Base-by-base conservation (phyloP, 441 rosid species). In the Biscutella laevigata region DNA sequence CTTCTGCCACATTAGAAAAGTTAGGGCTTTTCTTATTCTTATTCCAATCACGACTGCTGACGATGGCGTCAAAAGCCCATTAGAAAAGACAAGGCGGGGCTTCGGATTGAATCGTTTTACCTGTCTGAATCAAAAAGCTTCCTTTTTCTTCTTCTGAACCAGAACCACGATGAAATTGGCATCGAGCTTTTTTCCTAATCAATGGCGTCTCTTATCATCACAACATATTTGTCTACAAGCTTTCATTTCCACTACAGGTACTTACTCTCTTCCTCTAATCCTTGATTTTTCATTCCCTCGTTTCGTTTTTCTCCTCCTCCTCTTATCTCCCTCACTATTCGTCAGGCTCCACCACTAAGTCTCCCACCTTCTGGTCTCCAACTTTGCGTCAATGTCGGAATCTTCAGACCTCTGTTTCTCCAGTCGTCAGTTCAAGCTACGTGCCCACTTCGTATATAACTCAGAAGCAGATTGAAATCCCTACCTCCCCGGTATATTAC, bases 391-490 rank as follows among this genome's bases (percentile, higher is more conserved):
- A 73, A 7, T 63, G 67, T 41, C 77, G 81, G 71, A 59, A 59
- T 55, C 49, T 81, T 37, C 95, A 84, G 56, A 78, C 90, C 1
- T 27, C 64, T 55, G 62, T 77, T 6, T 74, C 61, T 61, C 78
- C 76, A 30, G 60, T 77, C 47, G 66, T 76, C 32, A 67, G 69
- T 36, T 72, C 81, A 59, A 87, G 84, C 74, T 87, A 84, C 34
- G 17, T 77, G 2, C 83, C 90, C 53, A 56, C 66, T 61, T 30
- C 80, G 30, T 68, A 54, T 32, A 59, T 58, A 17, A 47, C 63
- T 53, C 64, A 64, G 46, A 67, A 67, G 52, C 61, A 66, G 51
- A 60, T 59, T 33, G 71, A 52, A 39, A 20, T 8, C 33, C 51
- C 59, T 19, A 51, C 57, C 47, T 8, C 74, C 49, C 30, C 42